Evolutionary conservation across 345 rosid species (phyloP).

Genomic region (Cardiospermum halicacabum): DNA sequence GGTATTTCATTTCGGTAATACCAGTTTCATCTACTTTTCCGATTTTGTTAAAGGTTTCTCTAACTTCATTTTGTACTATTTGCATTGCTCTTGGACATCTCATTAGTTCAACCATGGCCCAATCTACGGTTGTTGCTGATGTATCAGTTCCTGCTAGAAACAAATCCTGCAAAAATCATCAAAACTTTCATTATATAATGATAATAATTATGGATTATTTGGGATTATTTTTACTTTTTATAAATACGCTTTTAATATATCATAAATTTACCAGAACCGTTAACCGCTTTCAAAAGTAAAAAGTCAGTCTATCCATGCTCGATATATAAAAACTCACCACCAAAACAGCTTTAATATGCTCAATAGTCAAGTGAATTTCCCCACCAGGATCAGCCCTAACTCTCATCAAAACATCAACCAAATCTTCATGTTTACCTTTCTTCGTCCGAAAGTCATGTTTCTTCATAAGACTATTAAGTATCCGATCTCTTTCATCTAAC

Average conservation of each 20-base stretch:
- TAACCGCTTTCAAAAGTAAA: too few relatives aligned
- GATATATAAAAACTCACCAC: not conserved
- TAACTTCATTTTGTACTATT: constrained; percentile 17
- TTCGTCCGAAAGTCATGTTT: not conserved
- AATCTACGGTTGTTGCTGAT: constrained; percentile 13
- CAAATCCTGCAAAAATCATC: constrained; percentile 14
- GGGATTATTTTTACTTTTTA: too few relatives aligned
- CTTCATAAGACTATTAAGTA: constrained; percentile 18
- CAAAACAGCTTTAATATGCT: not conserved
- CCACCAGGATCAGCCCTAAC: not conserved
- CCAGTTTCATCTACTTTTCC: constrained; percentile 20
- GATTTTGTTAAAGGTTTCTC: constrained; percentile 4
- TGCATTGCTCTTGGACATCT: constrained; percentile 16
- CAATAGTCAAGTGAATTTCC: not conserved
- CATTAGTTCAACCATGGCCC: constrained; percentile 21
- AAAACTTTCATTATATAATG: too few relatives aligned
- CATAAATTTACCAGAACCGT: too few relatives aligned
- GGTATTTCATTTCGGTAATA: constrained; percentile 4
- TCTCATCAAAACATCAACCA: not conserved
- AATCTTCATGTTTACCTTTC: not conserved
- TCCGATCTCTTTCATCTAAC: constrained; percentile 7
- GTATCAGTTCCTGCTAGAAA: constrained; percentile 23
- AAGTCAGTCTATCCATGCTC: too few relatives aligned
- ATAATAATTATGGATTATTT: too few relatives aligned
- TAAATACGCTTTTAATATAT: too few relatives aligned